Percentiles rank a stretch among this genome's conserved stretches.
Evolutionary conservation across 139 green algal genomes (phyloP).

Genomic region (Diplosphaera chodatii): DNA sequence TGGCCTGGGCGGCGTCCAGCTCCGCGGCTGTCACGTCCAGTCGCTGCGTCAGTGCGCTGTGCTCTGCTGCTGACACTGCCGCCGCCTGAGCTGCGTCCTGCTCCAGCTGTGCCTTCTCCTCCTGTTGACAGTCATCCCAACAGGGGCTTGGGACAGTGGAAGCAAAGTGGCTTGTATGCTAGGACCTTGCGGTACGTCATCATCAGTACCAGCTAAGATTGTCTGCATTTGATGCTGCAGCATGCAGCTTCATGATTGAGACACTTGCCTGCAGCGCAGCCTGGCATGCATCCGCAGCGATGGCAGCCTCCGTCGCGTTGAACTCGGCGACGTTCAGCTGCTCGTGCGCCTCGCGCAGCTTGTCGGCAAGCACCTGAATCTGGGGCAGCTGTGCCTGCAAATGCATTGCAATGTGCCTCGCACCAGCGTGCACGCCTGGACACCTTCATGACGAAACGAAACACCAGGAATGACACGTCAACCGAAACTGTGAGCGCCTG

Average conservation of each 20-base stretch:
- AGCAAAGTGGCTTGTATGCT: no score
- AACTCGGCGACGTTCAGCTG: constrained; percentile 23
- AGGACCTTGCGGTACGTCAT: no score
- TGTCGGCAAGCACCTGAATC: constrained; percentile 45
- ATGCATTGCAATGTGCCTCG: no score
- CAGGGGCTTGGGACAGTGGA: no score
- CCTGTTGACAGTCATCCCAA: background rate
- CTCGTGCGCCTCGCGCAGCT: constrained; percentile 28
- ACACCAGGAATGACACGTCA: no score
- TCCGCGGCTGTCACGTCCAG: background rate
- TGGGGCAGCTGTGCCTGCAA: constrained; percentile 45
- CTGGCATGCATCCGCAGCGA: background rate
- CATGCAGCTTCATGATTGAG: no score
- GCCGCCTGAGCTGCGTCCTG: no score
- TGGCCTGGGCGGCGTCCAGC: background rate
- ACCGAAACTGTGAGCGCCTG: no score
- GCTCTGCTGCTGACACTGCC: background rate
- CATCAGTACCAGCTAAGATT: no score
- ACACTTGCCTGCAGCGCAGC: background rate
- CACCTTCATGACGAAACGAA: no score
- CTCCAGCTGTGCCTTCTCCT: background rate
- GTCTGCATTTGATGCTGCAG: no score
- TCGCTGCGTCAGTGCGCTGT: background rate
- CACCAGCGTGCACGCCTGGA: no score
- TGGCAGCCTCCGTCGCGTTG: background rate